These are phyloP conservation scores for Phytophthora brassicae DNA, from an alignment of 352 stramenopile genomes.

Conservation along the genomic window DNA sequence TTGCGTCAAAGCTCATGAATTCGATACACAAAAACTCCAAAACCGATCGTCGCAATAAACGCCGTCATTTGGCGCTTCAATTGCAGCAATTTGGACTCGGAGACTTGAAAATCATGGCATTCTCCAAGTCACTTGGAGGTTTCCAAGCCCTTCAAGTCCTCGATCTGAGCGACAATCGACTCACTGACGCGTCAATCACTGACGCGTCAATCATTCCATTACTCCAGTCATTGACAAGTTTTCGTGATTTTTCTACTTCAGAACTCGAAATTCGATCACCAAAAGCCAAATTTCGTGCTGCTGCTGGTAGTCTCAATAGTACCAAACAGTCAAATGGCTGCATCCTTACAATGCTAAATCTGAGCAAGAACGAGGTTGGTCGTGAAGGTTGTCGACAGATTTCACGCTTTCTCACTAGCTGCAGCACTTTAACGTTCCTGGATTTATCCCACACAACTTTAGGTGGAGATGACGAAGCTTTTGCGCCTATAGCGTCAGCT, in stretches of 20 bases:
- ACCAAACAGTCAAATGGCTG: slow-evolving; percentile 16
- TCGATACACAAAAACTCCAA: slow-evolving; percentile 27
- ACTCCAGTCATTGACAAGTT: no score
- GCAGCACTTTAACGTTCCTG: slow-evolving; percentile 46
- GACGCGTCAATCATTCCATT: slow-evolving; percentile 62
- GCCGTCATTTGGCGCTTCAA: slow-evolving; percentile 50
- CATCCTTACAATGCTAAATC: slow-evolving; percentile 55
- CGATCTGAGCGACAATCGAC: slow-evolving; percentile 66
- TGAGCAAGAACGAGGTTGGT: slow-evolving; percentile 75
- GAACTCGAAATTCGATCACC: background rate
- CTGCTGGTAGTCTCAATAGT: slow-evolving; percentile 1
- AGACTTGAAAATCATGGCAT: slow-evolving; percentile 54
- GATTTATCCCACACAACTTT: slow-evolving; percentile 65
- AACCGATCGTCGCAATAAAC: slow-evolving; percentile 37
- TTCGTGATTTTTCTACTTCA: no score
- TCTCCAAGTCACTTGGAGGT: slow-evolving; percentile 53
- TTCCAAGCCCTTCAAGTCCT: slow-evolving; percentile 68
- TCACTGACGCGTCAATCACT: slow-evolving; percentile 67
- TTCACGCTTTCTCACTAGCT: slow-evolving; percentile 51
- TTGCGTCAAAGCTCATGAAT: slow-evolving; percentile 46
- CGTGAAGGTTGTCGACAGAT: slow-evolving; percentile 55
- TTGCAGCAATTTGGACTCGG: slow-evolving; percentile 77
- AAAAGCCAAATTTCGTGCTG: slow-evolving; percentile 25
- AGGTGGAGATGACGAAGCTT: slow-evolving; percentile 35
- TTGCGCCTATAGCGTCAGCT: slow-evolving; percentile 49